Evolutionary conservation across 1,284 basidiomycete species (phyloP).

Genomic region (Kwoniella shivajii): DNA sequence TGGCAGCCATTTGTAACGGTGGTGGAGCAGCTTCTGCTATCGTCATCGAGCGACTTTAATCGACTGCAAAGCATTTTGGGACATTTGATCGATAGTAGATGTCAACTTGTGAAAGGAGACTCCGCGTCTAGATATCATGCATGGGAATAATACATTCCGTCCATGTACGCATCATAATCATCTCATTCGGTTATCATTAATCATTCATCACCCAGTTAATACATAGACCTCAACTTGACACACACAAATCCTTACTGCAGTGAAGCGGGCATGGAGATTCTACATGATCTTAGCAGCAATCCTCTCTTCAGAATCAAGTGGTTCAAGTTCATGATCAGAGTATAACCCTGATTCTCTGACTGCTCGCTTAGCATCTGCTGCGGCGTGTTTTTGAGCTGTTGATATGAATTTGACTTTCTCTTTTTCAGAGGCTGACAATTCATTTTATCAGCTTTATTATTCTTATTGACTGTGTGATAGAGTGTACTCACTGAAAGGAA

Average conservation of each 20-base stretch:
- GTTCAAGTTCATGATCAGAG: constrained; percentile 30
- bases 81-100: neutral
- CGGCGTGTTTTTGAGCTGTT: constrained; percentile 29
- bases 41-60: constrained; percentile 78
- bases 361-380: constrained; percentile 36
- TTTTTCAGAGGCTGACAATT: constrained; percentile 33
- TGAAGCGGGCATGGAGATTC: too few relatives aligned
- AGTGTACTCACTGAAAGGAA: constrained; percentile 42
- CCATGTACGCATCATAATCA: too few relatives aligned
- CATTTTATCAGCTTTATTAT: too few relatives aligned
- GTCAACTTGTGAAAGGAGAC: neutral
- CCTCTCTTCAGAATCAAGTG: constrained; percentile 37
- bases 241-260: too few relatives aligned
- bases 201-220: too few relatives aligned
- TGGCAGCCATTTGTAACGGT: constrained; percentile 97
- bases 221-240: too few relatives aligned
- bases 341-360: constrained; percentile 39
- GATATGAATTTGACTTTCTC: constrained; percentile 35
- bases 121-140: too few relatives aligned
- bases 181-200: too few relatives aligned
- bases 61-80: too few relatives aligned
- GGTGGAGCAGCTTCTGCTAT: constrained; percentile 91
- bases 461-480: constrained; percentile 4
- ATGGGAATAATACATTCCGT: too few relatives aligned
- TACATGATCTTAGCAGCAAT: constrained; percentile 26